Percentiles rank a stretch among this genome's conserved stretches.
These are phyloP conservation scores for Rhodomyrtus psidioides DNA, from an alignment of 441 rosid species.

Conservation along the genomic window DNA sequence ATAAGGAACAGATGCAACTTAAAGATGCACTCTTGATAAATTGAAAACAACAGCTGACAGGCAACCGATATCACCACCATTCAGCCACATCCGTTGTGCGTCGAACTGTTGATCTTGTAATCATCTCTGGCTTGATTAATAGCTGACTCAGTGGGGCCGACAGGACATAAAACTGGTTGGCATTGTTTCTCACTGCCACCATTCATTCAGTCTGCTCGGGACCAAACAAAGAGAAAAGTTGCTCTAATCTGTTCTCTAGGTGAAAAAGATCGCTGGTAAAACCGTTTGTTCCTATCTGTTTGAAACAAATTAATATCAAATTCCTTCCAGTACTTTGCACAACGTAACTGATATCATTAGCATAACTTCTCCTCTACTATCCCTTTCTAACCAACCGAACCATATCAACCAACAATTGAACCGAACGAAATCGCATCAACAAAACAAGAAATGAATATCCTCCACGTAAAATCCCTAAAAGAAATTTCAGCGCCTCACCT, in stretches of 20 bases:
- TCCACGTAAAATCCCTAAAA: background rate
- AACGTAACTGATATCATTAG: background rate
- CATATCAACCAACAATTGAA: background rate
- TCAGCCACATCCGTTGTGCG: background rate
- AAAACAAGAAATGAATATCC: background rate
- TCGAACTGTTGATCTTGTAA: background rate
- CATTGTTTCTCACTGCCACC: background rate
- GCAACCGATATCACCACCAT: background rate
- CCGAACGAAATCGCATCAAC: background rate
- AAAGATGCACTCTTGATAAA: background rate
- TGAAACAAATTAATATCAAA: background rate
- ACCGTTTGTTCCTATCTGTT: background rate
- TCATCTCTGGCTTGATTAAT: background rate
- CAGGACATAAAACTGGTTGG: background rate
- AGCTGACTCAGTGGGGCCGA: background rate
- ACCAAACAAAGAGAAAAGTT: background rate
- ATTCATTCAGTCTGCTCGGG: background rate
- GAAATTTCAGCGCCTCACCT: conserved; percentile 27
- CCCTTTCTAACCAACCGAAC: background rate
- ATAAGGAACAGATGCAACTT: background rate
- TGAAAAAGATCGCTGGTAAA: background rate
- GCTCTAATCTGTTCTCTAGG: background rate
- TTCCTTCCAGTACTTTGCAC: background rate
- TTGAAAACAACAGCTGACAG: background rate
- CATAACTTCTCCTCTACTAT: background rate